Base-by-base conservation (phyloP, 441 rosid genomes). In the Populus hybrid region DNA sequence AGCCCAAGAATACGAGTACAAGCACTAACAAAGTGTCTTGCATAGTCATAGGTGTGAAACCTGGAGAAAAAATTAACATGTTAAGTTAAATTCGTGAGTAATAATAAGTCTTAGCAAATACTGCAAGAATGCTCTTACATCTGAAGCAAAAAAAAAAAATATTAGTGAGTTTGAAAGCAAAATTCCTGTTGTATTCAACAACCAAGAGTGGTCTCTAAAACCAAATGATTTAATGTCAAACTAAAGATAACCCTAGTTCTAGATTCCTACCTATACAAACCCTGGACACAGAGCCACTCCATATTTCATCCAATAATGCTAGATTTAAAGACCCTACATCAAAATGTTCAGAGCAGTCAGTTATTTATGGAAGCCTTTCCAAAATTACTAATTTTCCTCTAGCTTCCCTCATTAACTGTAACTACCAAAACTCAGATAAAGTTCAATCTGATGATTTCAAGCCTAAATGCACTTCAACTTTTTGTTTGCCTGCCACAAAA, bases 1-100 rank as follows among this genome's bases (percentile, higher is more conserved):
- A 92, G 90, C 79, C 98, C 99, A 88, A 97, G 97, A 78, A 97
- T 97, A 79, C 99, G 97, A 75, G 99, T 93, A 78, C 99, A 97
- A 28, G 99, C 98, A 77, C 99, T 97, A 79, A 97, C 99, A 87
- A 97, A 97, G 73, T 97, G 99, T 81, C 99, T 90, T 80, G 99
- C 99, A 82, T 94, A 97, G 86, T 97, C 99, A 84, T 97, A 97
- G 34, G 98, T 97, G 70, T 97, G 99, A 81, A 97, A 97, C 23
- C 99, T 96, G 67, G 32, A 87, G 80, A 32, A 6, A 69, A 54
- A 80, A 54, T 42, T 26, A 69, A 75, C 18, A 21, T 59, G 26
- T 59, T 59, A 59, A 20, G 16, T n/a, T 57, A 65, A n/a, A 6
- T 3, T n/a, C 30, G 46, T 35, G n/a, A 18, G 70, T 28, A 70